phyloP scores from a whole-genome alignment of 1,139 yeast species.

The Debaryomycetaceae sp. region DNA sequence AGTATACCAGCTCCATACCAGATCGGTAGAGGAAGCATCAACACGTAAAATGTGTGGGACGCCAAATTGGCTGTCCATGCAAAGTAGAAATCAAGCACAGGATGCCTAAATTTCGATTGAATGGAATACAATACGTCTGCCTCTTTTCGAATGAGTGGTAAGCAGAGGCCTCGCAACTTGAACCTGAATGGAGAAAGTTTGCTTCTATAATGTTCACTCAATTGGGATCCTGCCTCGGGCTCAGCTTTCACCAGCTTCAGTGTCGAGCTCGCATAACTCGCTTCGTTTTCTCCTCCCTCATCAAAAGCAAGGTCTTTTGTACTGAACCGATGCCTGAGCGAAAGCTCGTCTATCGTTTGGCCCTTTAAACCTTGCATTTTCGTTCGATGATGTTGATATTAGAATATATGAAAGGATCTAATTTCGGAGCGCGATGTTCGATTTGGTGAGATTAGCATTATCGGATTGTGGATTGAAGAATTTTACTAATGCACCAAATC shows the following conservation, averaged over 20 bases:
- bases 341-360: background rate
- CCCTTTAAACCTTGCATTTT: background rate
- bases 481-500: too few species aligned
- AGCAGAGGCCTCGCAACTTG: constrained; percentile 49
- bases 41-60: constrained; percentile 87
- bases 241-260: background rate
- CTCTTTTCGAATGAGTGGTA: constrained; percentile 65
- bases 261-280: background rate
- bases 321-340: background rate
- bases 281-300: background rate
- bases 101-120: constrained; percentile 51
- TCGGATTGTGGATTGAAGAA: too few species aligned
- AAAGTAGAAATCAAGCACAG: constrained; percentile 68
- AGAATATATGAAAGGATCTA: background rate
- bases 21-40: constrained; percentile 78
- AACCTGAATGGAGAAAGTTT: constrained; percentile 60
- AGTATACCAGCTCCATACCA: constrained; percentile 73
- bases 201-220: constrained; percentile 60
- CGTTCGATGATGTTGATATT: background rate
- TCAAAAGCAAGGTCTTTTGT: background rate
- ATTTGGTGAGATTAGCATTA: background rate
- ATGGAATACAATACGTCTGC: constrained; percentile 56
- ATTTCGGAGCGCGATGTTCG: background rate
- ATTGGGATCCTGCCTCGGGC: constrained; percentile 50
- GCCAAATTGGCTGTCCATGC: constrained; percentile 90